Evolutionary conservation across 2,329 filamentous ascomycete species (phyloP).

Genomic region (Pseudogymnoascus verrucosus): DNA sequence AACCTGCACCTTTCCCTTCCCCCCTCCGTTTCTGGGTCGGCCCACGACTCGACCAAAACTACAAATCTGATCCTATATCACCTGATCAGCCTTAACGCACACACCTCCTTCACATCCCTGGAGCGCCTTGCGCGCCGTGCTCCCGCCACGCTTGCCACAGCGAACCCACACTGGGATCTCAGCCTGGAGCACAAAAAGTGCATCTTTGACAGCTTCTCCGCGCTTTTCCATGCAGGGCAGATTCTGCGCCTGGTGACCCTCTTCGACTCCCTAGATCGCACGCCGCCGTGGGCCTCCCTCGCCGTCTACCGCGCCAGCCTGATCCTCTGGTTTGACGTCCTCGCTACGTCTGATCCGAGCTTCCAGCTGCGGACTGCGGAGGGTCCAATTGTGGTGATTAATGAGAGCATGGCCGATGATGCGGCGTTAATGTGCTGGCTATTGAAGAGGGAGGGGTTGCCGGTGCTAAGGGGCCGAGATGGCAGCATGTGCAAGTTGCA

Average conservation of each 20-base stretch:
- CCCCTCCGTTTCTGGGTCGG: conserved; percentile 37
- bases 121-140: conserved; percentile 59
- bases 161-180: conserved; percentile 39
- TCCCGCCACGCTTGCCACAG: conserved; percentile 40
- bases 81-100: conserved; percentile 59
- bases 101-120: conserved; percentile 60
- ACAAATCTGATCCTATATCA: conserved; percentile 64
- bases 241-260: conserved; percentile 56
- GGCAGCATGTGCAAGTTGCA: conserved; percentile 39
- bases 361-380: conserved; percentile 25
- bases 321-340: conserved; percentile 54
- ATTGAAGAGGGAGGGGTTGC: conserved; percentile 44
- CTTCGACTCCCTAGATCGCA: conserved; percentile 39
- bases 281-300: conserved; percentile 64
- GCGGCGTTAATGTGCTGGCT: conserved; percentile 42
- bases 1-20: conserved; percentile 43
- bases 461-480: conserved; percentile 42
- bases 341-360: conserved; percentile 40
- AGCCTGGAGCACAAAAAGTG: conserved; percentile 52
- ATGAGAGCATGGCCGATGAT: conserved; percentile 42
- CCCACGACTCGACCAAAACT: conserved; percentile 48
- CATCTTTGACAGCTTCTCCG: conserved; percentile 55
- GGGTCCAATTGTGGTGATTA: conserved; percentile 38
- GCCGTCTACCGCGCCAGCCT: conserved; percentile 60
- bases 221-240: conserved; percentile 61